Conservation (phyloP, 768 basidiomycete species). For the Lactifluus hygrophoroides region DNA sequence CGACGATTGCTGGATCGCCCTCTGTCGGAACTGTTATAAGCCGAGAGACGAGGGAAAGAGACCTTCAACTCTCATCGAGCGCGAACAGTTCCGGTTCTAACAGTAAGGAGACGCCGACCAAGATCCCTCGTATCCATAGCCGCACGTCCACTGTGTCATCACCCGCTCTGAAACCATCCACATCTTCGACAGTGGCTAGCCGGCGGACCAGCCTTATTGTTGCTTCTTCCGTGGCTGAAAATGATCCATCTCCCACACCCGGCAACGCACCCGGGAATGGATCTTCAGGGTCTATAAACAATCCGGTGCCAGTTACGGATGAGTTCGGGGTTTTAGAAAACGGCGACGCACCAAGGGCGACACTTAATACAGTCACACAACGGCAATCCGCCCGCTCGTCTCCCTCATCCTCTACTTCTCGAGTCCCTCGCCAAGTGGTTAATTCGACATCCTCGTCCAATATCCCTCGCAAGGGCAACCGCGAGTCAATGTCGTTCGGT, state of each 20-base stretch:
- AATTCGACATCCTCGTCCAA: conserved; percentile 38
- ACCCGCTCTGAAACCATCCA: conserved; percentile 55
- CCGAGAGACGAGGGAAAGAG: conserved; percentile 40
- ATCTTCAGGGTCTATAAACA: conserved; percentile 16
- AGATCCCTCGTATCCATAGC: conserved; percentile 89
- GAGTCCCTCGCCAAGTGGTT: conserved; percentile 58
- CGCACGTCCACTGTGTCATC: conserved; percentile 68
- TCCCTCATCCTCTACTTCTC: conserved; percentile 50
- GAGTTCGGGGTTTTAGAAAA: conserved; percentile 80
- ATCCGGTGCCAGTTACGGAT: conserved; percentile 31
- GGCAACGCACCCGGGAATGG: conserved; percentile 28
- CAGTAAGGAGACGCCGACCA: conserved; percentile 81
- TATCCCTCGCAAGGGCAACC: conserved; percentile 54
- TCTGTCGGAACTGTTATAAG: conserved; percentile 56
- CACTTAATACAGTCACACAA: conserved; percentile 34
- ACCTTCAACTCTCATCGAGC: conserved; percentile 45
- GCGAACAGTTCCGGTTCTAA: conserved; percentile 44
- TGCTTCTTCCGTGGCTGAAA: conserved; percentile 40
- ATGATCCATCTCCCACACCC: conserved; percentile 54
- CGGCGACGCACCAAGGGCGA: conserved; percentile 41
- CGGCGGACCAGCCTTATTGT: conserved; percentile 62
- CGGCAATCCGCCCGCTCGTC: conserved; percentile 58
- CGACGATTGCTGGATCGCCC: conserved; percentile 91
- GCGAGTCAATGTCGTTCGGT: conserved; percentile 73
- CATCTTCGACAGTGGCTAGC: conserved; percentile 34